These are phyloP conservation scores for Arxiozyma bovina DNA, from an alignment of 1,139 yeast species.

Conservation along the genomic window DNA sequence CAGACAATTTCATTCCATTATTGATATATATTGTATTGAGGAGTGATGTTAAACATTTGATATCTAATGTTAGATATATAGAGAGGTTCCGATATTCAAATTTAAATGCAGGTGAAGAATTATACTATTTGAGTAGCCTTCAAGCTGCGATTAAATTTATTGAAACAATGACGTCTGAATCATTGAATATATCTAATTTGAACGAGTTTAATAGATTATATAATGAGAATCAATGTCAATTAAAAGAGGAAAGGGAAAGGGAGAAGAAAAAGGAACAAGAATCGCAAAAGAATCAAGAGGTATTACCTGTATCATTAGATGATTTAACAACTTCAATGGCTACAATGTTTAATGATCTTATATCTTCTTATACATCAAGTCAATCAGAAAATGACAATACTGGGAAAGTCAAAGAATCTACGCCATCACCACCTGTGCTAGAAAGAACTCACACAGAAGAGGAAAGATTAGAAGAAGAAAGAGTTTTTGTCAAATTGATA, in stretches of 20 bases:
- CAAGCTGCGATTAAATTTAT: conserved; percentile 80
- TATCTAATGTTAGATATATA: conserved; percentile 75
- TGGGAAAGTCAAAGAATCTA: conserved; percentile 19
- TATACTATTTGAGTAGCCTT: conserved; percentile 78
- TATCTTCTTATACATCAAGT: conserved; percentile 4
- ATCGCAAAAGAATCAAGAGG: conserved; percentile 8
- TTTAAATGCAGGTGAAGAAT: conserved; percentile 77
- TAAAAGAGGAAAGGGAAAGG: conserved; percentile 2
- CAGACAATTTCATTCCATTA: conserved; percentile 86
- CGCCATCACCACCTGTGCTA: conserved; percentile 27
- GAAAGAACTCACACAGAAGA: conserved; percentile 12
- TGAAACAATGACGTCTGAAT: conserved; percentile 46
- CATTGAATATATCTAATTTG: conserved; percentile 58
- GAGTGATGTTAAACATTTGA: conserved; percentile 53
- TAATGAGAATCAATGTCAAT: conserved; percentile 14
- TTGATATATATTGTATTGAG: conserved; percentile 70
- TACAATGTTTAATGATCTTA: conserved; percentile 23
- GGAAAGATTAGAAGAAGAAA: conserved; percentile 17
- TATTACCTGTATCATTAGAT: conserved; percentile 24
- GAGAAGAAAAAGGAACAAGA: neutral
- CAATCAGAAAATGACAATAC: conserved; percentile 1
- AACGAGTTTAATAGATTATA: conserved; percentile 45
- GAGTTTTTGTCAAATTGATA: conserved; percentile 21
- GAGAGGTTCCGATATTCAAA: conserved; percentile 72
- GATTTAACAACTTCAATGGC: conserved; percentile 24